Conservation (phyloP, 2,329 filamentous ascomycete genomes). For the Penicillium sp. region DNA sequence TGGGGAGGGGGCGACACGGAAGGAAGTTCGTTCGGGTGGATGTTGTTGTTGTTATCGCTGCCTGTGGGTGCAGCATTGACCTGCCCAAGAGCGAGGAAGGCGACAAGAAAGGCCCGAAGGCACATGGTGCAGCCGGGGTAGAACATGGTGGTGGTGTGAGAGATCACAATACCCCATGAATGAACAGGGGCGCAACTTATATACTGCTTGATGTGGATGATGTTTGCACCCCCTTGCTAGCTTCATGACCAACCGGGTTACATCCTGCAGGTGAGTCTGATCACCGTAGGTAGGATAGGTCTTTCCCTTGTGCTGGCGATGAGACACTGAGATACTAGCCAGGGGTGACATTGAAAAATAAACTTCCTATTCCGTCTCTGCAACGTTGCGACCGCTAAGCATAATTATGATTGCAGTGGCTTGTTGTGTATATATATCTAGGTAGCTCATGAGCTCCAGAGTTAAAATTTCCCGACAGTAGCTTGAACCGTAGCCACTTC, state of each 20-base stretch:
- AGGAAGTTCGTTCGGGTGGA: constrained; percentile 9
- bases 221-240: constrained; percentile 9
- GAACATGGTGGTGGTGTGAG: constrained; percentile 7
- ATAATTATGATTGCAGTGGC: neutral
- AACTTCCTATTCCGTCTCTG: constrained; percentile 3
- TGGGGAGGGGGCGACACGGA: constrained; percentile 17
- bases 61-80: constrained; percentile 8
- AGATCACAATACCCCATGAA: neutral
- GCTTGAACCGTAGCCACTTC: neutral
- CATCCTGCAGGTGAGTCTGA: constrained; percentile 2
- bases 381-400: constrained; percentile 6
- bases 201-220: neutral
- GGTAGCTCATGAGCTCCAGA: neutral
- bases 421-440: too few relatives aligned
- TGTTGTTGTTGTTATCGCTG: too few relatives aligned
- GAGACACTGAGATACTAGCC: neutral
- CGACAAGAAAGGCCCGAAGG: constrained; percentile 10
- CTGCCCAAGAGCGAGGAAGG: constrained; percentile 5
- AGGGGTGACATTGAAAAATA: constrained; percentile 10
- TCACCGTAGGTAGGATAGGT: constrained; percentile 7
- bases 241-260: constrained; percentile 4
- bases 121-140: constrained; percentile 5
- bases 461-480: neutral
- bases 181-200: neutral
- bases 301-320: neutral